phyloP scores from a whole-genome alignment of 2,329 filamentous ascomycete genomes.

The Trichophaea hybrida region DNA sequence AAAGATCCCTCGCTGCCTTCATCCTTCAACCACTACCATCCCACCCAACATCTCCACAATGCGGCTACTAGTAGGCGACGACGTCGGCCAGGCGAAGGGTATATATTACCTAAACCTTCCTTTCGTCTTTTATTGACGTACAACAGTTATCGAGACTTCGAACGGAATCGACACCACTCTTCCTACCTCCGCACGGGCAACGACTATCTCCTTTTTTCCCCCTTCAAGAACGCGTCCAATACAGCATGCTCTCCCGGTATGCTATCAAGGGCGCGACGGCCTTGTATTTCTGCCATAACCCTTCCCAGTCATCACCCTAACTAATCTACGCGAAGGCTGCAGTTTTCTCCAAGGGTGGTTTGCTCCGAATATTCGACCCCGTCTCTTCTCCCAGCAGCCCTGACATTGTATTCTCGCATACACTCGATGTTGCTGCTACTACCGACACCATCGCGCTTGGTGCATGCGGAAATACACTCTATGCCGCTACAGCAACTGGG shows the following conservation, averaged over 20 bases:
- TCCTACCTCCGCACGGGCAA: slow-evolving; percentile 16
- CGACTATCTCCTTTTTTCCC: slow-evolving; percentile 17
- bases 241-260: slow-evolving; percentile 11
- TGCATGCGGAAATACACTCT: slow-evolving; percentile 5
- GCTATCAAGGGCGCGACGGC: slow-evolving; percentile 1
- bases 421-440: slow-evolving; percentile 3
- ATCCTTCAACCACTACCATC: no score
- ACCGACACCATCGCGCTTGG: slow-evolving; percentile 10
- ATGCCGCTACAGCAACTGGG: slow-evolving; percentile 12
- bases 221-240: slow-evolving; percentile 15
- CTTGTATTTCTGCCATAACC: slow-evolving; percentile 2
- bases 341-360: slow-evolving; percentile 16
- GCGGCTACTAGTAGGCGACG: slow-evolving; percentile 20
- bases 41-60: slow-evolving; percentile 5
- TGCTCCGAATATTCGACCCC: slow-evolving; percentile 18
- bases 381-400: slow-evolving; percentile 10
- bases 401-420: slow-evolving; percentile 10
- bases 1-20: no score
- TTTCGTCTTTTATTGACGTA: slow-evolving; percentile 4
- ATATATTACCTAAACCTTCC: not conserved
- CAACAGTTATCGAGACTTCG: slow-evolving; percentile 14
- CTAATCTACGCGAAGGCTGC: slow-evolving; percentile 5
- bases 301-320: not conserved
- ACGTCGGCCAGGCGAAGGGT: slow-evolving; percentile 22
- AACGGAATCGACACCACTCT: slow-evolving; percentile 20